Conservation (phyloP, 257 asterid genomes). For the Henckelia pumila region DNA sequence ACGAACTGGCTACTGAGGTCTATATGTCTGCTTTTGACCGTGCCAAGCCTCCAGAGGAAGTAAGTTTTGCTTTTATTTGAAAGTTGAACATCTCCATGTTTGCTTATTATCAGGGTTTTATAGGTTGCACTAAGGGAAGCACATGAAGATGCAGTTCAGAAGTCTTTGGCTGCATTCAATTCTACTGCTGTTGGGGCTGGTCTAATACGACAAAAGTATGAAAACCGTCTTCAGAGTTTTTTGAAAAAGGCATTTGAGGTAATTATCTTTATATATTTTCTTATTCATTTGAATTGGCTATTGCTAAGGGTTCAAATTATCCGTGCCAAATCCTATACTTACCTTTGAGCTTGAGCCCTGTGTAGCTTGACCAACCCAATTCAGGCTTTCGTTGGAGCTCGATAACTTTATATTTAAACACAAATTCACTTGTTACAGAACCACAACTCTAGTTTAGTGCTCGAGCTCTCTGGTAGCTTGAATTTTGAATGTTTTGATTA, state of each 20-base stretch:
- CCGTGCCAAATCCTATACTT: not conserved
- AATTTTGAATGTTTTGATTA: not conserved
- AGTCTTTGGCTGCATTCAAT: conserved; percentile 70
- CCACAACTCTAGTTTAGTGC: not conserved
- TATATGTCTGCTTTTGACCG: conserved; percentile 82
- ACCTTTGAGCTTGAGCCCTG: not conserved
- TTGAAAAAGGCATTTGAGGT: conserved; percentile 94
- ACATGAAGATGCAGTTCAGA: conserved; percentile 87
- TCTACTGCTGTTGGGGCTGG: conserved; percentile 91
- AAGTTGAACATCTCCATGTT: conserved; percentile 5
- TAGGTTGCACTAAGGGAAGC: conserved; percentile 90
- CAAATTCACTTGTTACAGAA: not conserved
- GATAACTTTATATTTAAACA: not conserved
- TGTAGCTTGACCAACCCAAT: not conserved
- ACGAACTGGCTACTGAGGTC: conserved; percentile 67
- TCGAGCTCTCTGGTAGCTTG: not conserved
- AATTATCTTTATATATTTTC: conserved; percentile 14
- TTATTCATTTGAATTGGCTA: not conserved
- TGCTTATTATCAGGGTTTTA: conserved; percentile 35
- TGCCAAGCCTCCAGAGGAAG: conserved; percentile 92
- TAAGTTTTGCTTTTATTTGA: conserved; percentile 37
- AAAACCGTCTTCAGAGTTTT: conserved; percentile 75
- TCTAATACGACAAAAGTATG: conserved; percentile 73
- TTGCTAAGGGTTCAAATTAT: not conserved
- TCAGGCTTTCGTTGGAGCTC: not conserved